These are phyloP conservation scores for Phialocephala subalpina DNA, from an alignment of 2,329 filamentous ascomycete genomes.

Conservation along the genomic window DNA sequence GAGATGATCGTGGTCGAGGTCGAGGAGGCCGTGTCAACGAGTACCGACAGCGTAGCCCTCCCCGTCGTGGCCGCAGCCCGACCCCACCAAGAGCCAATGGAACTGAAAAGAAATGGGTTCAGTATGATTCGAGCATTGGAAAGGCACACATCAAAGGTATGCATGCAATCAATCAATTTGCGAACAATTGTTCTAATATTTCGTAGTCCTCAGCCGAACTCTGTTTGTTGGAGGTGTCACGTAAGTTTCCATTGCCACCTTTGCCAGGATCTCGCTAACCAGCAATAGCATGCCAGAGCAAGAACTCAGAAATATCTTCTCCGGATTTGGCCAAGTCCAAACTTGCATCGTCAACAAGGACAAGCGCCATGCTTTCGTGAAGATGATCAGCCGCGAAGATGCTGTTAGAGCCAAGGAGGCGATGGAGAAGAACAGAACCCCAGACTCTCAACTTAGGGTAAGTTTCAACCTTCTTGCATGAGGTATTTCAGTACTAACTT, in stretches of 20 bases:
- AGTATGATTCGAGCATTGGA: conserved; percentile 78
- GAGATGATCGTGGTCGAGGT: conserved; percentile 59
- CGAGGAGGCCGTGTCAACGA: conserved; percentile 65
- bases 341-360: conserved; percentile 98
- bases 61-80: conserved; percentile 71
- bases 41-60: conserved; percentile 90
- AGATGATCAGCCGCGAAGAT: conserved; percentile 92
- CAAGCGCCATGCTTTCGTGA: conserved; percentile 98
- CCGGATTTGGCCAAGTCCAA: conserved; percentile 85
- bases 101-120: conserved; percentile 75
- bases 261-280: conserved; percentile 39
- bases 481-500: conserved; percentile 39
- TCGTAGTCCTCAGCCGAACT: conserved; percentile 83
- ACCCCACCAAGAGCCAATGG: conserved; percentile 56
- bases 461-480: conserved; percentile 19
- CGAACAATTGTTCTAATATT: conserved; percentile 33
- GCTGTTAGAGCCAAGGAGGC: conserved; percentile 84
- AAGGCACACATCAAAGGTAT: conserved; percentile 73
- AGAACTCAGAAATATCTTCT: conserved; percentile 84
- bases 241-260: conserved; percentile 57
- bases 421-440: conserved; percentile 81
- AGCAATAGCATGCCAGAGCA: conserved; percentile 72
- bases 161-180: background rate
- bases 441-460: conserved; percentile 60
- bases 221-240: conserved; percentile 96